Evolutionary conservation across 371 early-diverging fungal genomes (phyloP), one percentile per base, ranked within the genome.

Genomic region (Furculomyces boomerangus): DNA sequence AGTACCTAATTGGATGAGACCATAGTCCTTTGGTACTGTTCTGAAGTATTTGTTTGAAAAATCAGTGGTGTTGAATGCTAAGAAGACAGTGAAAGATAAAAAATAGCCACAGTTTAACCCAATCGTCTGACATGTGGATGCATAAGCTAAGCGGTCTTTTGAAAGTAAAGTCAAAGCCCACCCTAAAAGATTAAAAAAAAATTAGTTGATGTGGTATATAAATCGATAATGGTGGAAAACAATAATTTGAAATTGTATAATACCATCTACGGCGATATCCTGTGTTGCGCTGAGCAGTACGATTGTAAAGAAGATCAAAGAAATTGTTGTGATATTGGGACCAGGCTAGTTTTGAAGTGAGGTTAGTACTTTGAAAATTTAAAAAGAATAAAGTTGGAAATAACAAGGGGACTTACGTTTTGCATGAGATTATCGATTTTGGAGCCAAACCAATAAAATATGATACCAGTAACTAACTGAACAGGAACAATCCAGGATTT

Each of bases 401-500:
- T 7, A 35, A 16, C 7, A 10, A 16, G 35, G 35, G 35, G 35
- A 5, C 5, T 49, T 49, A 49, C 49, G 14, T 71, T 47, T 54
- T 61, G 57, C 74, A 94, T 74, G 57, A 86, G 75, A 0, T 53
- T 67, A 47, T 93, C 92, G 50, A 93, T 82, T 37, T 75, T 60
- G 20, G 64, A 60, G 28, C 93, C 88, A 30, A 95, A 73, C 67
- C 80, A 75, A 57, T 81, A 69, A 54, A 93, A 83, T 57, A 85
- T 56, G 2, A 79, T 46, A 10, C 85, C 88, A 0, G 83, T 79
- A 41, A 87, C 56, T 10, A 87, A 73, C 60, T 95, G 94, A 50
- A 94, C 93, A 10, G 98, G 98, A n/a, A 94, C 79, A 51, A 97
- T 95, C 98, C 98, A 97, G 26, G 88, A 84, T 66, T 95, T 97